Percentiles rank a stretch among this genome's conserved stretches.
Evolutionary conservation across 2,329 filamentous ascomycete genomes (phyloP).

Genomic region (Alternaria panax): DNA sequence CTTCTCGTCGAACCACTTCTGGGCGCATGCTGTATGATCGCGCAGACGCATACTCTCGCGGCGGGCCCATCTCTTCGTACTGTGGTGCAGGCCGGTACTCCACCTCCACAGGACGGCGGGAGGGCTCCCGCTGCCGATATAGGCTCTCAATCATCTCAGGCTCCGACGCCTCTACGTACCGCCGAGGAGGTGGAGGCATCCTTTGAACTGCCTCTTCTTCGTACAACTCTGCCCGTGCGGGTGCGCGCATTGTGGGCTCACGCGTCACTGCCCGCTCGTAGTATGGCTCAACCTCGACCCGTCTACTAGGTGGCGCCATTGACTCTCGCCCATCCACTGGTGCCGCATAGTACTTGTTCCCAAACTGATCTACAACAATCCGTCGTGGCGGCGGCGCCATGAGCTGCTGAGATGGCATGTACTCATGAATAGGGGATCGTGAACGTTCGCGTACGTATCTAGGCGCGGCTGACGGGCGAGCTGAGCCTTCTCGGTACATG

Average conservation of each 20-base stretch:
- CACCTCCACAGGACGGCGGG: constrained; percentile 56
- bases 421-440: constrained; percentile 50
- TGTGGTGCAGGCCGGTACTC: constrained; percentile 43
- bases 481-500: constrained; percentile 49
- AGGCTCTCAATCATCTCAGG: constrained; percentile 62
- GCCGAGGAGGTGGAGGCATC: constrained; percentile 57
- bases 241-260: constrained; percentile 58
- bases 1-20: constrained; percentile 46
- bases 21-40: constrained; percentile 52
- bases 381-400: constrained; percentile 63
- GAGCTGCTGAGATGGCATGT: constrained; percentile 48
- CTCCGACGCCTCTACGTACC: constrained; percentile 68
- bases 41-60: constrained; percentile 41
- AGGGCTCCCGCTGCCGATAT: constrained; percentile 67
- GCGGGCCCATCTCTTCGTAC: constrained; percentile 50
- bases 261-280: constrained; percentile 71
- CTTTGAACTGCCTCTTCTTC: constrained; percentile 47
- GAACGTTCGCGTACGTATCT: constrained; percentile 54
- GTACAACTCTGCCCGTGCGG: constrained; percentile 60
- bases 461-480: constrained; percentile 45
- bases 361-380: constrained; percentile 82
- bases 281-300: constrained; percentile 63
- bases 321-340: constrained; percentile 61
- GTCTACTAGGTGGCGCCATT: constrained; percentile 58
- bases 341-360: constrained; percentile 76